These are phyloP conservation scores for Backusella tarrabulga DNA, from an alignment of 192 early-diverging fungal species.

Conservation along the genomic window DNA sequence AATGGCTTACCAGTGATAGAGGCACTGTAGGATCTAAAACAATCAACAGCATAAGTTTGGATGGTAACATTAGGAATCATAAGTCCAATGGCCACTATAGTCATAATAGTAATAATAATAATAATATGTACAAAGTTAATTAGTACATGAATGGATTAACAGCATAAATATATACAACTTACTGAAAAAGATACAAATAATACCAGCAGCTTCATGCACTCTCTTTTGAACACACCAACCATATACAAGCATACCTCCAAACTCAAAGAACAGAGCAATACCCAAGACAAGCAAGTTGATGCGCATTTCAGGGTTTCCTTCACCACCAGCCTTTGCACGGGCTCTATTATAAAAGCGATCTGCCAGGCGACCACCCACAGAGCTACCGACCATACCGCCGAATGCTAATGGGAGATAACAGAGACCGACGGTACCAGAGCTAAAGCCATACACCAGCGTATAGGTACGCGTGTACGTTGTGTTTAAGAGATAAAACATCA, in stretches of 20 bases:
- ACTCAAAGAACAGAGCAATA: conserved; percentile 1
- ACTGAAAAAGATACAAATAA: conserved; percentile 34
- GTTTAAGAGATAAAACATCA: conserved; percentile 31
- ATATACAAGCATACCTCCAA: conserved; percentile 18
- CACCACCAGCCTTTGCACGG: conserved; percentile 7
- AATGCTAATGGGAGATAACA: conserved; percentile 35
- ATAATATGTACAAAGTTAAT: no score
- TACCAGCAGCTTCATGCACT: conserved; percentile 26
- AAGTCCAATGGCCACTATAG: conserved; percentile 26
- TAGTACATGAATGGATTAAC: not conserved
- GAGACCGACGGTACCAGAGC: conserved; percentile 27
- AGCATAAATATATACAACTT: not conserved
- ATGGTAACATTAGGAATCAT: conserved; percentile 34
- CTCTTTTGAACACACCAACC: conserved; percentile 36
- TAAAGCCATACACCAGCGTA: conserved; percentile 30
- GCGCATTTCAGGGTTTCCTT: conserved; percentile 28
- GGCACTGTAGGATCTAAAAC: conserved; percentile 20
- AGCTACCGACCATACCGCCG: conserved; percentile 23
- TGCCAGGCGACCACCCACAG: conserved; percentile 19
- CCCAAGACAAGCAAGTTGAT: conserved; percentile 16
- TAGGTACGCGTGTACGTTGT: conserved; percentile 35
- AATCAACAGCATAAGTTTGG: conserved; percentile 37
- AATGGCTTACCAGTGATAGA: conserved; percentile 32
- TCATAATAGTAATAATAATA: no score
- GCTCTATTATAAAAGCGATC: conserved; percentile 22